Conservation (phyloP, 2,329 filamentous ascomycete genomes). For the Ascochyta clinopodiicola region DNA sequence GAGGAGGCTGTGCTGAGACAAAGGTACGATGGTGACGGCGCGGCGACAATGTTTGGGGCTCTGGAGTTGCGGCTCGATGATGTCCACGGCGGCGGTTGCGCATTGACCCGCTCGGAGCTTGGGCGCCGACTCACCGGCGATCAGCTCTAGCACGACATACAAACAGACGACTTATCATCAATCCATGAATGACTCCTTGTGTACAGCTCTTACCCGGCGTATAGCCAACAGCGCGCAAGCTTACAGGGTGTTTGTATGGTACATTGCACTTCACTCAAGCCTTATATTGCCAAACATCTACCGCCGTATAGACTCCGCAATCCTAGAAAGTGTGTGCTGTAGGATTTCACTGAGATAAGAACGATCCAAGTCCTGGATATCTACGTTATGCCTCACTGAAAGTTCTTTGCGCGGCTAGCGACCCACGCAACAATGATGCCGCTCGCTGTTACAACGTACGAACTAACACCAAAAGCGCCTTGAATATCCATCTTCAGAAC, state of each 20-base stretch:
- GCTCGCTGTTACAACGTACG: conserved; percentile 17
- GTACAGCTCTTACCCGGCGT: no score
- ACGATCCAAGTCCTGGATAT: no score
- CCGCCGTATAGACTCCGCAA: no score
- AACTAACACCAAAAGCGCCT: conserved; percentile 31
- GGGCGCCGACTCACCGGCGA: conserved; percentile 10
- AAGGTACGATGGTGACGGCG: conserved; percentile 11
- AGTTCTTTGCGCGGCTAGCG: neutral
- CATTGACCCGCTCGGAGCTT: conserved; percentile 7
- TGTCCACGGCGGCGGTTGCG: conserved; percentile 11
- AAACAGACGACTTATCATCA: neutral
- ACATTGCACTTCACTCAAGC: no score
- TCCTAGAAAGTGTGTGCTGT: no score
- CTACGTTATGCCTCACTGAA: neutral
- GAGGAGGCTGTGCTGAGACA: neutral
- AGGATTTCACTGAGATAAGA: no score
- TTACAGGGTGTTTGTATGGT: no score
- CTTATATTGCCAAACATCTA: no score
- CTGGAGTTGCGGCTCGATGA: conserved; percentile 20
- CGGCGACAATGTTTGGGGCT: conserved; percentile 17
- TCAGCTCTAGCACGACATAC: neutral
- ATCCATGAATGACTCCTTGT: neutral
- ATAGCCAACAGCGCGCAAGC: no score
- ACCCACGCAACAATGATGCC: neutral
- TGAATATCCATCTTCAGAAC: conserved; percentile 30